phyloP scores from a whole-genome alignment of 2,329 filamentous ascomycete species.

The Diaporthe aspalathi region DNA sequence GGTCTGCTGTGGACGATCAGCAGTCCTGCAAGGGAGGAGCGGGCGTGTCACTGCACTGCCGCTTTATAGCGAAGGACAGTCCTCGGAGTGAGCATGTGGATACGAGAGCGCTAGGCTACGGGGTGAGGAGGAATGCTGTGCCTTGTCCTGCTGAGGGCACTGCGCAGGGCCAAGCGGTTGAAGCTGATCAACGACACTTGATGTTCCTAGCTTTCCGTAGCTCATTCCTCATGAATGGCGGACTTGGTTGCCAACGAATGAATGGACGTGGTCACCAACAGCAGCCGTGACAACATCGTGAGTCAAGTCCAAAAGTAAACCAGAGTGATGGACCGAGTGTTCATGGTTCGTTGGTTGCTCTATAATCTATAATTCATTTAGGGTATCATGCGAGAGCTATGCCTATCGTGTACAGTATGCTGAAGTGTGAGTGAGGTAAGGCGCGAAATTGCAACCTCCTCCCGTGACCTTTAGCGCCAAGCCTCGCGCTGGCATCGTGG shows the following conservation, averaged over 20 bases:
- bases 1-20: not conserved
- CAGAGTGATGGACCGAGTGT: not conserved
- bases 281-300: not conserved
- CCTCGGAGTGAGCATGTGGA: not conserved
- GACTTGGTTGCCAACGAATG: too few relatives aligned
- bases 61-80: not conserved
- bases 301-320: too few relatives aligned
- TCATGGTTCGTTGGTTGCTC: too few relatives aligned
- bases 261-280: too few relatives aligned
- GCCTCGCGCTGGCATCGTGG: not conserved
- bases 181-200: too few relatives aligned
- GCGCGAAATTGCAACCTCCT: constrained; percentile 4
- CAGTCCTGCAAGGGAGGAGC: not conserved
- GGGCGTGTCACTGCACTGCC: not conserved
- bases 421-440: not conserved
- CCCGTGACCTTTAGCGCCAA: constrained; percentile 19
- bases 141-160: too few relatives aligned
- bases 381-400: constrained; percentile 33
- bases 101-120: not conserved
- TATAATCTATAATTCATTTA: constrained; percentile 1
- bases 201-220: not conserved
- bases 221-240: not conserved
- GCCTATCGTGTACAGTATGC: constrained; percentile 5
- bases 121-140: not conserved
- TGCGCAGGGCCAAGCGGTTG: not conserved